Evolutionary conservation across 2,329 filamentous ascomycete species (phyloP).

Genomic region (Stenocarpella maydis): DNA sequence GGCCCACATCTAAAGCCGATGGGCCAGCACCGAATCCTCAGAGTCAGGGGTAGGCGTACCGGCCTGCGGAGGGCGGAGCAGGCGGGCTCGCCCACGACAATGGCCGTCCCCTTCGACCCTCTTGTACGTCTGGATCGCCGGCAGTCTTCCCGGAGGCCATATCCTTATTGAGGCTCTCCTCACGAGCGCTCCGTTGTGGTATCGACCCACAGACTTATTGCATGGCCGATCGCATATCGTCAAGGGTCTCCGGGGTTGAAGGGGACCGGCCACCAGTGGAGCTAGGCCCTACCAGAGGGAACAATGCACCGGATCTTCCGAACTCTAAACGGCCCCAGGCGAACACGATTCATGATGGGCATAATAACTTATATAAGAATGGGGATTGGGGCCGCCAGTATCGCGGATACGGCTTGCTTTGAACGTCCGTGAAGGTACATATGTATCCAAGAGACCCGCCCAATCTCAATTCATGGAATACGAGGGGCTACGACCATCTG

Average conservation of each 20-base stretch:
- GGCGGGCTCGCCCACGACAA: not conserved
- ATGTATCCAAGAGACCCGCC: not conserved
- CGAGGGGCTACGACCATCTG: not conserved
- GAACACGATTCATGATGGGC: not conserved
- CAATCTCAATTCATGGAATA: not conserved
- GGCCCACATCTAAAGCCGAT: not conserved
- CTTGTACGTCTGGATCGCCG: not conserved
- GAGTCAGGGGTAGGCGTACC: not conserved
- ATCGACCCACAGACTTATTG: not conserved
- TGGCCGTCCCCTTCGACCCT: not conserved
- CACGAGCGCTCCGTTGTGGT: not conserved
- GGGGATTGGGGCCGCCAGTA: not conserved
- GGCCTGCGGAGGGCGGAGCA: not conserved
- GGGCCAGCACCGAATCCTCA: not conserved
- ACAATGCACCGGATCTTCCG: not conserved
- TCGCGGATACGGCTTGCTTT: not conserved
- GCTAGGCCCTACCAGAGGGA: not conserved
- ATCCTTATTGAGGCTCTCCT: conserved; percentile 1
- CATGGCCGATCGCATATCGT: conserved; percentile 11
- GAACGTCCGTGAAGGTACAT: not conserved
- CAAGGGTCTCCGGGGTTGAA: not conserved
- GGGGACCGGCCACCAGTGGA: not conserved
- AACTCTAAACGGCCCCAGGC: not conserved
- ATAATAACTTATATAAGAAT: too few relatives aligned
- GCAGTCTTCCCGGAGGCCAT: not conserved